phyloP scores from a whole-genome alignment of 2,329 filamentous ascomycete genomes.

The Diaporthe capsici region DNA sequence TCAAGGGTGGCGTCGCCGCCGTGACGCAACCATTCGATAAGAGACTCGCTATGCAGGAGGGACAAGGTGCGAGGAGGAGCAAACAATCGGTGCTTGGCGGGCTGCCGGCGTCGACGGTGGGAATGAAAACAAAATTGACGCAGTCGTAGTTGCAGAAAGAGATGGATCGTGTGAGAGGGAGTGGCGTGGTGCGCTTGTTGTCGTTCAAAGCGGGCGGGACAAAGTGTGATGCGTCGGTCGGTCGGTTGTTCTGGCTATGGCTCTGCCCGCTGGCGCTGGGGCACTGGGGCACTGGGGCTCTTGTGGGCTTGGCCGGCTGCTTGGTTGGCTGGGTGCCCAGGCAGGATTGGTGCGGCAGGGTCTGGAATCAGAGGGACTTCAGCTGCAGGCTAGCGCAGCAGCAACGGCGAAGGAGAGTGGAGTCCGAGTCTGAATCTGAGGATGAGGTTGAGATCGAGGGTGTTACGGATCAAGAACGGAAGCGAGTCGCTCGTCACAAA shows the following conservation, averaged over 20 bases:
- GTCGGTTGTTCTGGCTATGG: slow-evolving; percentile 25
- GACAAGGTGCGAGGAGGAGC: not conserved
- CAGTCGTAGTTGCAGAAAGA: slow-evolving; percentile 18
- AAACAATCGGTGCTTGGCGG: not conserved
- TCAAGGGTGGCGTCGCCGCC: slow-evolving; percentile 45
- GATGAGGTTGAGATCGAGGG: not conserved
- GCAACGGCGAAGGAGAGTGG: slow-evolving; percentile 21
- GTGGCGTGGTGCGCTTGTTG: slow-evolving; percentile 28
- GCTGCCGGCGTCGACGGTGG: slow-evolving; percentile 9
- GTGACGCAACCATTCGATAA: slow-evolving; percentile 43
- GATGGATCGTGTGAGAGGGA: slow-evolving; percentile 25
- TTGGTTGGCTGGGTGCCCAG: slow-evolving; percentile 31
- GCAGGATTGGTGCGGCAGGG: slow-evolving; percentile 29
- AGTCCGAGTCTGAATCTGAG: slow-evolving; percentile 10
- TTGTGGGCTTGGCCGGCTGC: slow-evolving; percentile 23
- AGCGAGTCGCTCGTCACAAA: not conserved
- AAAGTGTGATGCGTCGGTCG: slow-evolving; percentile 31
- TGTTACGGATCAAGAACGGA: not conserved
- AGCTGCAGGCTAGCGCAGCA: slow-evolving; percentile 29
- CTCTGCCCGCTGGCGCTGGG: slow-evolving; percentile 32
- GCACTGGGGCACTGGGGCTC: slow-evolving; percentile 18
- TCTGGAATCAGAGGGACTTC: slow-evolving; percentile 26
- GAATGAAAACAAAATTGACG: slow-evolving; percentile 16
- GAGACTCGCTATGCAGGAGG: slow-evolving; percentile 35
- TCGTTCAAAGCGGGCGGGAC: slow-evolving; percentile 24